Percentiles rank a stretch among this genome's conserved stretches.
Evolutionary conservation across 208 protist species (phyloP).

Genomic region (Porcisia hertigi): DNA sequence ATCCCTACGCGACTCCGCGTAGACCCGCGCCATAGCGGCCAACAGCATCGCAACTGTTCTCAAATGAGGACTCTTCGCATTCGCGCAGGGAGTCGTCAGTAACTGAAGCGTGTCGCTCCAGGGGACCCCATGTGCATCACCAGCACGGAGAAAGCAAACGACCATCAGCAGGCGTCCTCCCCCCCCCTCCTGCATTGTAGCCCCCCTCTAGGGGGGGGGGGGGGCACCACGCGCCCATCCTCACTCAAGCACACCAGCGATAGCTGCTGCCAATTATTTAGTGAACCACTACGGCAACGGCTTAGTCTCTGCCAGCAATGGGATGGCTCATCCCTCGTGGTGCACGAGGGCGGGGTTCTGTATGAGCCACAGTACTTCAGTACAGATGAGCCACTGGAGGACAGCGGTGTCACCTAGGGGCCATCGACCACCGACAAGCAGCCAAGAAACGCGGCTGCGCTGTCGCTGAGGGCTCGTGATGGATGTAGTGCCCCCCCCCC

Average conservation of each 20-base stretch:
- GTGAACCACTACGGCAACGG: constrained; percentile 8
- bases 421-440: constrained; percentile 14
- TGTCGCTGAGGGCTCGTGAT: constrained; percentile 24
- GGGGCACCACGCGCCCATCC: background rate
- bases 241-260: background rate
- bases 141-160: too few relatives aligned
- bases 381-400: constrained; percentile 17
- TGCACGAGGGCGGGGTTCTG: too few relatives aligned
- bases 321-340: background rate
- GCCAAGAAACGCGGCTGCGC: constrained; percentile 12
- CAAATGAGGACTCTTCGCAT: background rate
- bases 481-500: constrained; percentile 19
- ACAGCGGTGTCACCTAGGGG: constrained; percentile 18
- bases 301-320: constrained; percentile 4
- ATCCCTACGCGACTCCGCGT: constrained; percentile 13
- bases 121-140: background rate
- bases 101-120: too few relatives aligned
- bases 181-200: too few relatives aligned
- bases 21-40: background rate
- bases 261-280: background rate
- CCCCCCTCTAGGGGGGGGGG: too few relatives aligned
- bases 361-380: constrained; percentile 7
- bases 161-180: too few relatives aligned
- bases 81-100: constrained; percentile 1
- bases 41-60: background rate